Evolutionary conservation across 305 asterid species (phyloP).

Genomic region (Fraxinus velutina): DNA sequence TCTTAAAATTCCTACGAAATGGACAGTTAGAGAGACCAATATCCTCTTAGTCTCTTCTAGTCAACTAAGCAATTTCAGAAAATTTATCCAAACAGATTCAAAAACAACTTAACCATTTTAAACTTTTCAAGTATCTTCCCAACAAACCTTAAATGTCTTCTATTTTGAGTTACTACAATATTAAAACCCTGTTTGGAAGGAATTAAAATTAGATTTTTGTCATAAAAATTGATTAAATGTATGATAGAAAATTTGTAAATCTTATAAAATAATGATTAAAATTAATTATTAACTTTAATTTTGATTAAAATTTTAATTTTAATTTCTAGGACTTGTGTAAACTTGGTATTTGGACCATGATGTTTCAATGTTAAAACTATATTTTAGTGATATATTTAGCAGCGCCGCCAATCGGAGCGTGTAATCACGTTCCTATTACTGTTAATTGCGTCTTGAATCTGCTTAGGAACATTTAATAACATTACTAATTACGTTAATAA

Average conservation of each 20-base stretch:
- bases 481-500: neutral
- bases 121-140: neutral
- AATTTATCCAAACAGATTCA: neutral
- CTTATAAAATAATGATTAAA: too few species aligned
- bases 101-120: neutral
- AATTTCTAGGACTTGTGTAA: too few species aligned
- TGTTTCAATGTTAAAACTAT: neutral
- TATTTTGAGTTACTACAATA: neutral
- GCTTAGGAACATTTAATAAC: neutral
- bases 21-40: neutral
- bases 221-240: too few species aligned
- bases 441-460: slow-evolving; percentile 26
- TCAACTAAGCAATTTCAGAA: neutral
- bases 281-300: too few species aligned
- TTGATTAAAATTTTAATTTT: too few species aligned
- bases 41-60: neutral
- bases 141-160: neutral
- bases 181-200: neutral
- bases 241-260: too few species aligned
- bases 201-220: too few species aligned
- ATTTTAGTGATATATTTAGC: neutral
- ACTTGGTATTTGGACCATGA: neutral
- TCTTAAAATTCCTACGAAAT: too few species aligned
- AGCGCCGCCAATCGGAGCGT: slow-evolving; percentile 34
- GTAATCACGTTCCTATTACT: slow-evolving; percentile 21